A percentile compares a stretch with the other conserved stretches of the same genome.
Conservation (phyloP, 352 stramenopile genomes). For the Plasmopara muralis region DNA sequence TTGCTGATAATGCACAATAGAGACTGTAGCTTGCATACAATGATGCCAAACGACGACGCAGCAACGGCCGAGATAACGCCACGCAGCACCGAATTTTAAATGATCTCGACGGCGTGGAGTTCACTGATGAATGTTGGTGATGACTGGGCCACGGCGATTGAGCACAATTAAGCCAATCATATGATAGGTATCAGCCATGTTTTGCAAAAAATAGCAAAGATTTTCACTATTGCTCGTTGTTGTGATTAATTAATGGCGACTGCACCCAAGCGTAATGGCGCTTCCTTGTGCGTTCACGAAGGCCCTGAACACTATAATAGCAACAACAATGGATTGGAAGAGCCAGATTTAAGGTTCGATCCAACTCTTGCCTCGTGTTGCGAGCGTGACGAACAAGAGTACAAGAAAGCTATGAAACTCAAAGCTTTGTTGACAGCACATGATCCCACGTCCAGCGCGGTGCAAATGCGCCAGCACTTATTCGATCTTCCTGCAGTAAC, state of each 20-base stretch:
- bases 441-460: slow-evolving; percentile 43
- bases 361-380: slow-evolving; percentile 64
- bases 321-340: slow-evolving; percentile 16
- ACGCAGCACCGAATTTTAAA: not conserved
- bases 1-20: not conserved
- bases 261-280: not conserved
- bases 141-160: slow-evolving; percentile 25
- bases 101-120: not conserved
- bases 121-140: slow-evolving; percentile 6
- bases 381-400: slow-evolving; percentile 48
- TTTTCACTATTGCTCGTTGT: not conserved
- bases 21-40: not conserved
- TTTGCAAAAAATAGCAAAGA: not conserved
- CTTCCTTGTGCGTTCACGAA: slow-evolving; percentile 8
- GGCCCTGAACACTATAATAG: slow-evolving; percentile 18
- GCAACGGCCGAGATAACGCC: not conserved
- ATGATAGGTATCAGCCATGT: not conserved
- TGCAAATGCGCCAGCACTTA: slow-evolving; percentile 54
- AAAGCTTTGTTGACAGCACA: slow-evolving; percentile 51
- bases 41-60: slow-evolving; percentile 1
- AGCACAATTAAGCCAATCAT: slow-evolving; percentile 1
- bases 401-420: slow-evolving; percentile 56
- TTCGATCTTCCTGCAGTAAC: slow-evolving; percentile 29
- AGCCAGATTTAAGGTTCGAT: slow-evolving; percentile 39
- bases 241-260: slow-evolving; percentile 10